Evolutionary conservation across 1,284 basidiomycete species (phyloP), one percentile per base, ranked within the genome.

Genomic region (Rhodotorula sp.): DNA sequence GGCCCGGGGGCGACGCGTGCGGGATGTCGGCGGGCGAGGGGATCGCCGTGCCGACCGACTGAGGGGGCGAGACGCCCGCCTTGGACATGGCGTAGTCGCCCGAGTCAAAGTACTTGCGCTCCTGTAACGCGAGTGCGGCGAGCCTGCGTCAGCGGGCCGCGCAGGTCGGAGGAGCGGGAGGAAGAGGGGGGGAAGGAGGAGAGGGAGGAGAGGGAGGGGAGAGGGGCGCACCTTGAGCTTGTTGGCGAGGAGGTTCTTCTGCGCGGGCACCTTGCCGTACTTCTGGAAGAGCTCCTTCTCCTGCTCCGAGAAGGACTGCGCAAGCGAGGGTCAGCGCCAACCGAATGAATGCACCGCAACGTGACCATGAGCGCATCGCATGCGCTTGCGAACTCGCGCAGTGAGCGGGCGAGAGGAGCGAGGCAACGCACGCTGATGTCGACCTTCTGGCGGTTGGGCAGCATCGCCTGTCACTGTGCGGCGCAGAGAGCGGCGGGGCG

Each of bases 361-460:
- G 52, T 59, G 46, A 70, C 49, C 53, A 17, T 49, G 48, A 23
- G 27, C 19, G 34, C 27, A 48, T 42, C 19, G 34, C 41, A 12
- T 23, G 17, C 56, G 56, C 41, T 42, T 7, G 44, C 41, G 41
- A 10, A 23, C 34, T n/a, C 13, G 13, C 41, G 44, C 13, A 52
- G 12, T 44, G 42, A 13, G 52, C 49, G 21, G 60, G 46, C 34
- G 52, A 42, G 7, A 0, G 34, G 52, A 19, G 13, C 8, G n/a
- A 12, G 50, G 23, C 34, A 19, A 85, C 88, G 78, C 77, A 93
- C 92, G 82, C 88, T 91, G 82, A 93, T 87, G 84, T 95, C 93
- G 83, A 95, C 86, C 87, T 95, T 95, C 84, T 93, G 92, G 79
- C 89, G 87, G 84, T 88, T 89, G 74, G 93, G 92, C 70, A 89